Base-by-base conservation (phyloP, 2,329 filamentous ascomycete species). In the Orbilia oligospora region DNA sequence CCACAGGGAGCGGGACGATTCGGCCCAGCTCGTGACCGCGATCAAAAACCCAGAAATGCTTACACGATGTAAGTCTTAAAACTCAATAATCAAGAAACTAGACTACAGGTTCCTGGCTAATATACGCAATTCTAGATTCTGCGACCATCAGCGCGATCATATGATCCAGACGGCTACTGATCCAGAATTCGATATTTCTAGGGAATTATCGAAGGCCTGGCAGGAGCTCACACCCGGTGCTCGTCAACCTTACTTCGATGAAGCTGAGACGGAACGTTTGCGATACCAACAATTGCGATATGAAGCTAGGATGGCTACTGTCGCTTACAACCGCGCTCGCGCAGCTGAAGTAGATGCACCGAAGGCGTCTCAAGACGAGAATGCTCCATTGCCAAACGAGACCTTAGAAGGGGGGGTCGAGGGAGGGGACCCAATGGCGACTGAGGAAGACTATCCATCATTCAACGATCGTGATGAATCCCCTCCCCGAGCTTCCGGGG, bases 111-210 rank as follows among this genome's bases (percentile, higher is more conserved):
- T 24, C 38, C 27, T 8, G 14, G 49, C 61, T 77, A 71, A 78
- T n/a, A 18, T 38, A 4, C 64, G 14, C 44, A 6, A 51, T 80
- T 33, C 36, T 61, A 82, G 81, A 41, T 82, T 82, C 75, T 82
- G 81, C 70, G 81, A 82, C 77, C 79, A 81, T 61, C 80, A 81
- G 68, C 81, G 81, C 64, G 81, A 81, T 56, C 72, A 78, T 51
- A 70, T 82, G 67, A 80, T 81, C 64, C 76, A 81, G 65, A 76
- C 73, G 38, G 81, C 82, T 44, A 79, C 79, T 46, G 81, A 82
- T 53, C 81, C 82, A 56, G 81, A 81, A 71, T 82, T 82, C 49
- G 81, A 82, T 67, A 82, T 82, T 51, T 81, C 81, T 61, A 82
- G 82, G 58, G 81, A 81, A 68, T 53, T 82, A 30, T 81, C 81